phyloP scores from a whole-genome alignment of 371 early-diverging fungal genomes.

The Circinella minor region DNA sequence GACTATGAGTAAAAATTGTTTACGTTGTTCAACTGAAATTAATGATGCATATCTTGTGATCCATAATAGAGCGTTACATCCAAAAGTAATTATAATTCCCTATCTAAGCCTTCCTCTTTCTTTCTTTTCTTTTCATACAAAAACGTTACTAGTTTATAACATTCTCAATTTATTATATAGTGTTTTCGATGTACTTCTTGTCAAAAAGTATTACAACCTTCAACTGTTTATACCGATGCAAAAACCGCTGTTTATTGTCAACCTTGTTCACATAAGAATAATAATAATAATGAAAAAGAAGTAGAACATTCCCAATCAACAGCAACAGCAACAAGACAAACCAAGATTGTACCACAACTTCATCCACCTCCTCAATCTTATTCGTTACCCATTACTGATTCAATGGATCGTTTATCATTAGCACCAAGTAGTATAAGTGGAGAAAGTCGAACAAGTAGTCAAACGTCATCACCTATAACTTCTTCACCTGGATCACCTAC shows the following conservation, averaged over 20 bases:
- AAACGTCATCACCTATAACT: not conserved
- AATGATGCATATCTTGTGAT: slow-evolving; percentile 29
- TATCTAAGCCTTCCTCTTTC: not conserved
- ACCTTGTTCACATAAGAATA: slow-evolving; percentile 23
- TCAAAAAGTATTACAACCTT: slow-evolving; percentile 35
- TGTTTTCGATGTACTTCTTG: slow-evolving; percentile 48
- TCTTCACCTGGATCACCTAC: slow-evolving; percentile 7
- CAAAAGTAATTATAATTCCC: slow-evolving; percentile 24
- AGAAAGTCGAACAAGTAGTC: not conserved
- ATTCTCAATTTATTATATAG: slow-evolving; percentile 15
- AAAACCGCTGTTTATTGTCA: slow-evolving; percentile 34
- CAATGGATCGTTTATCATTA: slow-evolving; percentile 7
- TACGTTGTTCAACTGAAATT: slow-evolving; percentile 29
- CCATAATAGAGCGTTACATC: slow-evolving; percentile 26
- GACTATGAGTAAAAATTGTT: slow-evolving; percentile 13
- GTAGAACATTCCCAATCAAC: not conserved
- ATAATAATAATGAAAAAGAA: not conserved
- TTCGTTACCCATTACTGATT: not conserved
- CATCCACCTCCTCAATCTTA: slow-evolving; percentile 14
- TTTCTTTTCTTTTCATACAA: too few relatives aligned
- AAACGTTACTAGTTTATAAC: not conserved
- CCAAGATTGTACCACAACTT: slow-evolving; percentile 44
- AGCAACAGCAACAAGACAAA: slow-evolving; percentile 19
- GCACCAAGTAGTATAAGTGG: slow-evolving; percentile 4
- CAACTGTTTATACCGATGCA: slow-evolving; percentile 36